Percentiles rank a stretch among this genome's conserved stretches.
Conservation (phyloP, 139 green algal species). For the Axilococcus clingmanii region DNA sequence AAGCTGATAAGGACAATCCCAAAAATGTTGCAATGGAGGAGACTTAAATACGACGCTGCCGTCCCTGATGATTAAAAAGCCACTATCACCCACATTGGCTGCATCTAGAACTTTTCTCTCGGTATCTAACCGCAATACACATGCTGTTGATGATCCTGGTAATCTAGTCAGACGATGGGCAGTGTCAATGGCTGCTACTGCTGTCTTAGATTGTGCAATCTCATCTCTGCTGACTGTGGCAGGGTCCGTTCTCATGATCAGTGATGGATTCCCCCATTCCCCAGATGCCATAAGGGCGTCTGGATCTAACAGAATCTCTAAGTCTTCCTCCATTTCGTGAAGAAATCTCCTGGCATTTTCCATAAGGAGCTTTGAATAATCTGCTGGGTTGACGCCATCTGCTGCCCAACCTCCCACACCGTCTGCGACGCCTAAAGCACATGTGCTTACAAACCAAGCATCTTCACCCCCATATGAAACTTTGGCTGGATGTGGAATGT, state of each 20-base stretch:
- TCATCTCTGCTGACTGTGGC: not conserved
- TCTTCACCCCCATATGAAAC: constrained; percentile 71
- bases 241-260: not conserved
- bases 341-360: constrained; percentile 45
- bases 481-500: constrained; percentile 79
- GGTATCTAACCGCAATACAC: constrained; percentile 57
- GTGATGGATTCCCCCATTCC: not conserved
- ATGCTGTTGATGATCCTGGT: constrained; percentile 70
- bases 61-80: constrained; percentile 27
- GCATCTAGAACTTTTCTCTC: constrained; percentile 37
- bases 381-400: constrained; percentile 43
- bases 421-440: constrained; percentile 67
- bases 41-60: constrained; percentile 57
- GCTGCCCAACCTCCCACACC: constrained; percentile 73
- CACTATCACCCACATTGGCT: constrained; percentile 77
- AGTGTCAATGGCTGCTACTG: constrained; percentile 4
- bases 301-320: not conserved
- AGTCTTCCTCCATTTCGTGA: constrained; percentile 27
- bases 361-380: constrained; percentile 75
- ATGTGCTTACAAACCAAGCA: constrained; percentile 60
- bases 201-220: not conserved
- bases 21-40: constrained; percentile 85
- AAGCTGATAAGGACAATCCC: constrained; percentile 95
- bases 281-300: not conserved
- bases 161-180: constrained; percentile 9